Conservation (phyloP, 305 asterid genomes). For the Rubia balearica region DNA sequence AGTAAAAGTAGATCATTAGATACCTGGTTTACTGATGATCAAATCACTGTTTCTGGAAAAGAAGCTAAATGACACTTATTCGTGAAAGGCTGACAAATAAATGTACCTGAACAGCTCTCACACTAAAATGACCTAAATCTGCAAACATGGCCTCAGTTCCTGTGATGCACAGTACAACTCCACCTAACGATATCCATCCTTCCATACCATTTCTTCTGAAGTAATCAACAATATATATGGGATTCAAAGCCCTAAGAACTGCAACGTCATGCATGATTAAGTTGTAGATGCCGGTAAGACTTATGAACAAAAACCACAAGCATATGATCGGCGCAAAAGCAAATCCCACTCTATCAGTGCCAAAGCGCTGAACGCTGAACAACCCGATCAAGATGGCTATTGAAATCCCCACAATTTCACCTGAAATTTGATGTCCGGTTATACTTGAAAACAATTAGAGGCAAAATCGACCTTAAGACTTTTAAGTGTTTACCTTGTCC, state of each 20-base stretch:
- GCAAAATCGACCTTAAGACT: too few relatives aligned
- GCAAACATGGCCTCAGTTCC: constrained; percentile 88
- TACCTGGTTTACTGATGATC: too few relatives aligned
- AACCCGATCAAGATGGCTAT: constrained; percentile 45
- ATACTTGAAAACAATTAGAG: too few relatives aligned
- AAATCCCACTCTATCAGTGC: constrained; percentile 66
- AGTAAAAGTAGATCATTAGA: too few relatives aligned
- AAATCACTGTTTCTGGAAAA: too few relatives aligned
- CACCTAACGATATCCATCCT: constrained; percentile 76
- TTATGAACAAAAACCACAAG: constrained; percentile 49
- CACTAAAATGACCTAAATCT: constrained; percentile 69
- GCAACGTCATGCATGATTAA: constrained; percentile 38
- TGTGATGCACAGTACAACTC: constrained; percentile 66
- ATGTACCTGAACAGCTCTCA: constrained; percentile 48
- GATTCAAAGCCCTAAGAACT: constrained; percentile 59
- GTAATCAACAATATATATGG: constrained; percentile 47
- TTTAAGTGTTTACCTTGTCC: constrained; percentile 26
- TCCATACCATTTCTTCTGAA: constrained; percentile 54
- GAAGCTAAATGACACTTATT: too few relatives aligned
- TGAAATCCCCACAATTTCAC: constrained; percentile 37
- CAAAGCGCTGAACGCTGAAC: constrained; percentile 29
- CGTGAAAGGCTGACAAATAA: too few relatives aligned
- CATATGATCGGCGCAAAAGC: constrained; percentile 58
- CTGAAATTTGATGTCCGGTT: constrained; percentile 37
- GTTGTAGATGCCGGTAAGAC: constrained; percentile 48